Base-by-base conservation (phyloP, 768 basidiomycete genomes). In the Rhizopogon rudus region DNA sequence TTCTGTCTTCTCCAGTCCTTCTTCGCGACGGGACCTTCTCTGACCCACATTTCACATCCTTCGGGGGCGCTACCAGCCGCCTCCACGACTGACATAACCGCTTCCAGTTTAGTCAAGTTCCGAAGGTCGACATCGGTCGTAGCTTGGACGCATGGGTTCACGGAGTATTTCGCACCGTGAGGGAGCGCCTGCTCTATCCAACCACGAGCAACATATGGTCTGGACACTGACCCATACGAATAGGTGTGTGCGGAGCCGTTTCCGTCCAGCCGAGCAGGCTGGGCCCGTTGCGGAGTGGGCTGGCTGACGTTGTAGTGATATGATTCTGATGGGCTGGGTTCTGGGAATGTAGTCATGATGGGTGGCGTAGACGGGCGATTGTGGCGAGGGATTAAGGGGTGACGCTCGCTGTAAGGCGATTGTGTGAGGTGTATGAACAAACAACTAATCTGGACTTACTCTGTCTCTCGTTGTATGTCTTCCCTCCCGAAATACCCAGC, bases 111-210 rank as follows among this genome's bases (percentile, higher is more conserved):
- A 46, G 73, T 71, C 44, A 80, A 63, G 46, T 71, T 73, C 43
- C 86, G 79, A 46, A 92, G 69, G 60, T 90, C 82, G 43, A 86
- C 70, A 63, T 92, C 91, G 16, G 88, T 87, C n/a, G 82, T 82
- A 51, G 84, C 74, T 42, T 77, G 81, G 39, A 77, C 68, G 12
- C 77, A 80, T 3, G 81, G 79, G 63, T 90, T 87, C 43, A 81
- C 78, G 62, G 84, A 93, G 70, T 93, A 93, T 37, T 80, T 72
- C 4, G 79, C 71, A 9, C 81, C 81, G 61, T 91, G 87, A 1
- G 91, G 90, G n/a, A 93, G 80, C 20, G 79, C 74, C 64, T 88
- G 82, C 63, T 86, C 87, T 46, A 81, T 74, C 90, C 90, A 92
- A 3, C 91, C 91, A 17, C 84, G 78, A 16, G 14, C 40, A 29